A percentile compares a stretch with the other conserved stretches of the same genome.
These are phyloP conservation scores for Aspergillus felis DNA, from an alignment of 2,329 filamentous ascomycete genomes.

Conservation along the genomic window DNA sequence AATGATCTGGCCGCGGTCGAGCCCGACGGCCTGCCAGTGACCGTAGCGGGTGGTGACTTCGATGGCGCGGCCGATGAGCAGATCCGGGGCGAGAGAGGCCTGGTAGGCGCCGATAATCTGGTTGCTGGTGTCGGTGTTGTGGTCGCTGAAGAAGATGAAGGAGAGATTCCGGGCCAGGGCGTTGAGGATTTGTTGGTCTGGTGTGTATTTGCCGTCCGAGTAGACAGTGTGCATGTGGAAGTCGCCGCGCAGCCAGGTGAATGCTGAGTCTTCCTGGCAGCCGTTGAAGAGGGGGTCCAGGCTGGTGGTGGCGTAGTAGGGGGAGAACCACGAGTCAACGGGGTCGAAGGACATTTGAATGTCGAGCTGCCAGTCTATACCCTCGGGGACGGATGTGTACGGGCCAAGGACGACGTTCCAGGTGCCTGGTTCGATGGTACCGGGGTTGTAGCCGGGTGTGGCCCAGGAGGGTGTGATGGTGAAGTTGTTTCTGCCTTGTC, in stretches of 20 bases:
- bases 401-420: not conserved
- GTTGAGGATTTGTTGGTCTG: slow-evolving; percentile 6
- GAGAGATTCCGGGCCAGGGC: slow-evolving; percentile 13
- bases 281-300: not conserved
- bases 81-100: slow-evolving; percentile 10
- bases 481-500: not conserved
- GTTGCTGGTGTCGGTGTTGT: slow-evolving; percentile 20
- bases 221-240: not conserved
- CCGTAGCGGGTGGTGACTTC: slow-evolving; percentile 21
- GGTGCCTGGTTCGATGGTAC: not conserved
- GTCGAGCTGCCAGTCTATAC: not conserved
- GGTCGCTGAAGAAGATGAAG: slow-evolving; percentile 24
- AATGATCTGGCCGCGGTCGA: slow-evolving; percentile 13
- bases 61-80: slow-evolving; percentile 20
- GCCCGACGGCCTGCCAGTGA: slow-evolving; percentile 21
- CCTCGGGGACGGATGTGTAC: not conserved
- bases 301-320: not conserved
- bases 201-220: not conserved
- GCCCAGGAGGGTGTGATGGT: not conserved
- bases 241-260: not conserved
- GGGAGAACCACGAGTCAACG: not conserved
- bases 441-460: not conserved
- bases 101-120: slow-evolving; percentile 14
- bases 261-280: not conserved
- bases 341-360: not conserved